Conservation (phyloP, 2,329 filamentous ascomycete genomes). For the Lasiodiplodia hormozganensis region DNA sequence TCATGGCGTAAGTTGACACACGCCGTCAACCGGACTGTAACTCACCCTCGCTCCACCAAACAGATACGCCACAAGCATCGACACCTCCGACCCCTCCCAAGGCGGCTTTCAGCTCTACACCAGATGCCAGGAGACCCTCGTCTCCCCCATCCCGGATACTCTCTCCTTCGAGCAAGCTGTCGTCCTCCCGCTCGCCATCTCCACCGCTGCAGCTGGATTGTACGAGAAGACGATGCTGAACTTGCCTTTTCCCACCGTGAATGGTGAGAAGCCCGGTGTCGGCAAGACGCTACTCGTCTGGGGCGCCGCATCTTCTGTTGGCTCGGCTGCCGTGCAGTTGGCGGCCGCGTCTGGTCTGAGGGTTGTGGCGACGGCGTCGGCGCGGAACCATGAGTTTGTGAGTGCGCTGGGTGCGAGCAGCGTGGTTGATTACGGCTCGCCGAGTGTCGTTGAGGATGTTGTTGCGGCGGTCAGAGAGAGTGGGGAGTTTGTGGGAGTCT, state of each 20-base stretch:
- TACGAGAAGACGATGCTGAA: conserved; percentile 49
- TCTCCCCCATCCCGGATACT: conserved; percentile 47
- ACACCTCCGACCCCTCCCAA: conserved; percentile 36
- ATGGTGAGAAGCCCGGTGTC: conserved; percentile 34
- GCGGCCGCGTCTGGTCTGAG: conserved; percentile 44
- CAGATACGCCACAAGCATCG: conserved; percentile 33
- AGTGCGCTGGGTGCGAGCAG: conserved; percentile 39
- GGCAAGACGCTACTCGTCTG: conserved; percentile 44
- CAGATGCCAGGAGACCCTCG: conserved; percentile 37
- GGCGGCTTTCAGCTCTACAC: conserved; percentile 46
- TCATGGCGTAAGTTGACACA: conserved; percentile 1
- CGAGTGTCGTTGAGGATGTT: conserved; percentile 44
- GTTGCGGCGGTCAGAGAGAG: conserved; percentile 42
- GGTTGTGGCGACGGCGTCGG: conserved; percentile 43
- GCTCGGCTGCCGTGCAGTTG: conserved; percentile 42
- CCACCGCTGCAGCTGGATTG: conserved; percentile 52
- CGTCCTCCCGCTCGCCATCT: conserved; percentile 54
- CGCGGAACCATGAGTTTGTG: conserved; percentile 42
- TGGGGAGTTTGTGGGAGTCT: conserved; percentile 48
- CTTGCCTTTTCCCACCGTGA: conserved; percentile 43
- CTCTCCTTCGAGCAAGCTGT: conserved; percentile 47
- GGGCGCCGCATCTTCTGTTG: conserved; percentile 46
- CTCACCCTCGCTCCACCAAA: no score
- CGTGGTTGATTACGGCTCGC: conserved; percentile 44
- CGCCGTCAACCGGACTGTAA: background rate